Base-by-base conservation (phyloP, 352 stramenopile genomes). In the Globisporangium carolinianum region DNA sequence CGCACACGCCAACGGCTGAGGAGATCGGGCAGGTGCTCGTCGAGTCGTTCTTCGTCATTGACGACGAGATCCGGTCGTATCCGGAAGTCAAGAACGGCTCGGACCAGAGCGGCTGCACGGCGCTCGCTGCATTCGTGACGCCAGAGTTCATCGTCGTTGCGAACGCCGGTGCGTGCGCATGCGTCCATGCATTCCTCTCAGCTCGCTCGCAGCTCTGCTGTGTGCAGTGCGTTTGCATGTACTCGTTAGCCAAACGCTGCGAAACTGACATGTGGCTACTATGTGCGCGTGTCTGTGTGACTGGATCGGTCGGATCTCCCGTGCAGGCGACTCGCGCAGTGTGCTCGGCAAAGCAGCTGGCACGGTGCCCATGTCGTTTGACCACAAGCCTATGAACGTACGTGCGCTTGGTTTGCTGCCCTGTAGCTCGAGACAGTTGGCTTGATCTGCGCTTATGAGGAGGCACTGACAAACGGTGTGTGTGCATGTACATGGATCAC, bases 371-470 rank as follows among this genome's bases (percentile, higher is more conserved):
- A 90, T 96, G 73, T 95, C 85, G 18, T 88, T 79, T 49, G 91
- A 98, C 67, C 91, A 97, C 76, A 97, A 97, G 63, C 90, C 90
- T 18, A 86, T 88, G 60, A 95, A 97, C 59, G 82, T 89, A 65
- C 36, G 70, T 10, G 6, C 38, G 38, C 10, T 6, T 43, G 6
- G 45, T 4, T n/a, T 24, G 45, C 45, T 49, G 45, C 15, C n/a
- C 1, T 32, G 14, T 10, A 15, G n/a, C n/a, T n/a, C n/a, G n/a
- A n/a, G n/a, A n/a, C n/a, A n/a, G 41, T 46, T 6, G 7, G 37
- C 37, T 41, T 41, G 41, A 1, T n/a, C 10, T n/a, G 64, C 61
- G 48, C 62, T n/a, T 5, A 59, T 63, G n/a, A n/a, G n/a, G n/a
- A 41, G 38, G 18, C 49, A 45, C 38, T 53, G 35, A 37, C 9